Evolutionary conservation across 208 protist genomes (phyloP), one percentile per base, ranked within the genome.

Genomic region (Angomonas desouzai): DNA sequence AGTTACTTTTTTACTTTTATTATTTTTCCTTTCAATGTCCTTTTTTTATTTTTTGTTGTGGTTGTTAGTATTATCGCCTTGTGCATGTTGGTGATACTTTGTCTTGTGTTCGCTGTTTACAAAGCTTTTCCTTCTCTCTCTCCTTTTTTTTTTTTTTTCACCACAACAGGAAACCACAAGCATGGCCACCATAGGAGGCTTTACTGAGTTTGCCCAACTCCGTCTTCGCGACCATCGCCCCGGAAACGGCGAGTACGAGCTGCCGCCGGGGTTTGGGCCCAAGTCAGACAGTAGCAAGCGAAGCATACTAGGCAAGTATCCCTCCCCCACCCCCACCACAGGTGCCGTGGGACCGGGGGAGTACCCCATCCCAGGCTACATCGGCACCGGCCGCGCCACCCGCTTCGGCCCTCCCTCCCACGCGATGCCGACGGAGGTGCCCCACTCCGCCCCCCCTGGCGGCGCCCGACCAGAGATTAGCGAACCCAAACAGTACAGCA

Each of bases 151-250:
- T 61, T 57, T 53, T 59, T 62, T 67, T 32, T 62, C 33, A 51
- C n/a, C n/a, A n/a, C n/a, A n/a, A n/a, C n/a, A n/a, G n/a, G n/a
- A n/a, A n/a, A n/a, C n/a, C n/a, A n/a, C n/a, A n/a, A n/a, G n/a
- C n/a, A 79, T 34, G 36, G 6, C 36, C 36, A 43, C 36, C 13
- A 55, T 74, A 40, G 74, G 76, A 6, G 87, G 87, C n/a, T 86
- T 93, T 43, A 84, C 74, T 38, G 76, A 81, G 56, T 93, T 77
- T 71, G 87, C 87, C 28, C 83, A 89, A 55, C 64, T 93, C 49
- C 80, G 87, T 16, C 63, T 85, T 34, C 87, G 87, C 34, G 87
- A 93, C 34, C 81, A 86, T 38, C 77, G 77, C 10, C 87, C 87
- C 0, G 83, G 83, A 45, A 74, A 76, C 32, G 79, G 77, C 40